Evolutionary conservation across 1,139 yeast genomes (phyloP), one percentile per base, ranked within the genome.

Genomic region (Debaryomycetaceae sp.): DNA sequence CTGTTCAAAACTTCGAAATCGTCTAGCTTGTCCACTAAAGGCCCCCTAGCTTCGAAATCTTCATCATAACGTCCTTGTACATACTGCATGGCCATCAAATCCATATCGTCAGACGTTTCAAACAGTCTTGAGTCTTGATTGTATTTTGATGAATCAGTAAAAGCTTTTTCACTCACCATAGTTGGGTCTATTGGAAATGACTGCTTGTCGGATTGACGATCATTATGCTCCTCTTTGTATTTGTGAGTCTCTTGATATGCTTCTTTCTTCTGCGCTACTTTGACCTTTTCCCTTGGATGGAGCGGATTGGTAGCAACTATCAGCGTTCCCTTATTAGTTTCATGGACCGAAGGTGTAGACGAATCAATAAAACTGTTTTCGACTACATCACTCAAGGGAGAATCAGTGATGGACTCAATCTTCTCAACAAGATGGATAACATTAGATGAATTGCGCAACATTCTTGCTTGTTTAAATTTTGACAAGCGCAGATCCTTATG

Each of bases 31-130:
- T 80, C 78, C 31, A 84, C 76, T 1, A 84, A 76, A 5, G 81
- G 78, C 0, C 87, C 87, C 6, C 75, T 74, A 1, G 80, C 70
- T 34, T 67, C 76, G 9, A 80, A 72, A 51, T 83, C 87, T 49
- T 78, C 84, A 51, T 81, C 85, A 55, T 80, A 82, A 53, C 76
- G 59, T 1, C 87, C 87, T 38, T 74, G 54, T n/a, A 71, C 66
- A 51, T 83, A 83, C 0, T 85, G 86, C 46, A 72, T 69, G 0
- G 80, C 86, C 84, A 82, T 78, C 4, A 78, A 69, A 43, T 81
- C 84, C 50, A 76, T 46, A 49, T 79, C 75, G 40, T 66, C 65
- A 33, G 13, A 7, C 13, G 36, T n/a, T 8, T 34, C 13, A 11
- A 27, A 27, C 3, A 8, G 11, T 27, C 11, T 27, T 8, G 11